phyloP scores from a whole-genome alignment of 805 yeast genomes.

The Candida wancherniae region DNA sequence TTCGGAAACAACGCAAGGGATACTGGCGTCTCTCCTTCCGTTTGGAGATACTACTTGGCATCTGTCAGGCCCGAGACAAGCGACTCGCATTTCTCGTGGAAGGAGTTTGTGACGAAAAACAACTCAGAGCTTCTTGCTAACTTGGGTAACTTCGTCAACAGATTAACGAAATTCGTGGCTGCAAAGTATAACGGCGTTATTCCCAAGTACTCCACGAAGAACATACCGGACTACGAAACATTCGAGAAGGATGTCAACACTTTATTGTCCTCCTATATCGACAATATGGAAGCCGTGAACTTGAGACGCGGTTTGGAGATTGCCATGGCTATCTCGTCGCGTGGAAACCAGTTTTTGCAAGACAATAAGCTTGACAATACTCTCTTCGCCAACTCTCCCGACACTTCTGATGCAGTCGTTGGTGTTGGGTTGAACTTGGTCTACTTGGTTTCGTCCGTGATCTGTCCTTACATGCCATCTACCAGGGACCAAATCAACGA shows the following conservation, averaged over 20 bases:
- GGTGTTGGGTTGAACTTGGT: slow-evolving; percentile 87
- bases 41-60: slow-evolving; percentile 96
- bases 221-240: slow-evolving; percentile 43
- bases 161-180: slow-evolving; percentile 82
- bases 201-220: slow-evolving; percentile 54
- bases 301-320: slow-evolving; percentile 86
- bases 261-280: slow-evolving; percentile 57
- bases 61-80: slow-evolving; percentile 91
- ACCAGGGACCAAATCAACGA: slow-evolving; percentile 64
- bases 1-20: slow-evolving; percentile 97
- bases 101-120: slow-evolving; percentile 88
- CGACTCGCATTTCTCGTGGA: slow-evolving; percentile 97
- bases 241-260: slow-evolving; percentile 55
- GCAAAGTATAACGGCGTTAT: slow-evolving; percentile 91
- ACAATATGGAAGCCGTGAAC: slow-evolving; percentile 71
- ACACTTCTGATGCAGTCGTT: slow-evolving; percentile 83
- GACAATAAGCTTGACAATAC: slow-evolving; percentile 93
- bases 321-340: slow-evolving; percentile 85
- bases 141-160: slow-evolving; percentile 93
- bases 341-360: slow-evolving; percentile 94
- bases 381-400: slow-evolving; percentile 69
- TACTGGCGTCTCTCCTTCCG: slow-evolving; percentile 85
- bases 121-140: slow-evolving; percentile 92
- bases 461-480: slow-evolving; percentile 89
- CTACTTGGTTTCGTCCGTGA: slow-evolving; percentile 76